phyloP scores from a whole-genome alignment of 2,329 filamentous ascomycete genomes.

The Rachicladosporium sp. region DNA sequence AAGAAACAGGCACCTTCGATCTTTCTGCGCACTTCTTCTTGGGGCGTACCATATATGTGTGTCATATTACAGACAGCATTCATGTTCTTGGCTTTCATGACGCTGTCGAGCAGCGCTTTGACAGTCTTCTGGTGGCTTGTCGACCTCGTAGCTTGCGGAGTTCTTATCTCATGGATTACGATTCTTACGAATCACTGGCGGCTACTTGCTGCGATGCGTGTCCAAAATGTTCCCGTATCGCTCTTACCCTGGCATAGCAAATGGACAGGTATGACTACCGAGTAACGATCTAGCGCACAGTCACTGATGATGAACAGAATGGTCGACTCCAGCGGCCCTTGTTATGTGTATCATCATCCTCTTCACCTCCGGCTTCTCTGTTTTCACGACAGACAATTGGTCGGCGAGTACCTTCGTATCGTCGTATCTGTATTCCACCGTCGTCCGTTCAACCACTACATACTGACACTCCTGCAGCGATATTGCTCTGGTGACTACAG shows the following conservation, averaged over 20 bases:
- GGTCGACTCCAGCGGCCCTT: conserved; percentile 22
- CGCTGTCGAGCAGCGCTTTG: conserved; percentile 34
- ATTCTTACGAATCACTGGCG: conserved; percentile 15
- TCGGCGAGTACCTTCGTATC: conserved; percentile 22
- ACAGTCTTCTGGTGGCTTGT: conserved; percentile 57
- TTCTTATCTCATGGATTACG: conserved; percentile 47
- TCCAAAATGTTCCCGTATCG: conserved; percentile 13
- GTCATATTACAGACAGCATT: conserved; percentile 15
- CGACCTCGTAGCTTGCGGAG: conserved; percentile 48
- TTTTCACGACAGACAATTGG: conserved; percentile 18
- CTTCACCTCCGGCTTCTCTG: conserved; percentile 17
- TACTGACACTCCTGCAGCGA: conserved; percentile 15
- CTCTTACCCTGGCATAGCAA: conserved; percentile 22
- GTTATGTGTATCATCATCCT: conserved; percentile 17
- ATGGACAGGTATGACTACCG: conserved; percentile 16
- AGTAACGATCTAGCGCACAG: neutral
- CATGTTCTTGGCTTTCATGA: conserved; percentile 20
- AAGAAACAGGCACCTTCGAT: conserved; percentile 50
- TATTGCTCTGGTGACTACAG: conserved; percentile 14
- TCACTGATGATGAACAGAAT: conserved; percentile 6
- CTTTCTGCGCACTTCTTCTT: conserved; percentile 31
- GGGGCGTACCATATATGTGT: conserved; percentile 15
- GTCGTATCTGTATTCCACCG: conserved; percentile 6
- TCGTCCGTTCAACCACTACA: neutral
- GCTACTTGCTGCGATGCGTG: conserved; percentile 15